Conservation (phyloP, 2,329 filamentous ascomycete species). For the Aspergillus fumigatus region DNA sequence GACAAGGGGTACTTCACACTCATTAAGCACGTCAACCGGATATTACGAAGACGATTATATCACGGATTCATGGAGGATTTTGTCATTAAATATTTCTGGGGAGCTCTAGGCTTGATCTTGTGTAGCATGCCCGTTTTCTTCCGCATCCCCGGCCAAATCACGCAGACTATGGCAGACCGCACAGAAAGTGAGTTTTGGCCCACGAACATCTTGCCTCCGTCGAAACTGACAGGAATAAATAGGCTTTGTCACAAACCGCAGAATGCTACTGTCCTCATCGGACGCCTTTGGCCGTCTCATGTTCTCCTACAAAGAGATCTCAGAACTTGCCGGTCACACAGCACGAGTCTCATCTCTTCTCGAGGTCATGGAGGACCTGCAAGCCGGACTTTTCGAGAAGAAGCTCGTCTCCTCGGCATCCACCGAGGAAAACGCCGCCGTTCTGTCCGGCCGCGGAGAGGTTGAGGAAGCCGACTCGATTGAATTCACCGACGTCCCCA, state of each 20-base stretch:
- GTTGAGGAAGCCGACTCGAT: slow-evolving; percentile 80
- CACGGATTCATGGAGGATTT: slow-evolving; percentile 99
- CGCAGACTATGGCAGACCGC: slow-evolving; percentile 48
- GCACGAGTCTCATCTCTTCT: slow-evolving; percentile 84
- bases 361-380: slow-evolving; percentile 91
- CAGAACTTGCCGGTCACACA: slow-evolving; percentile 92
- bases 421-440: slow-evolving; percentile 73
- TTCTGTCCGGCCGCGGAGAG: slow-evolving; percentile 75
- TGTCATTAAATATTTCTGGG: slow-evolving; percentile 99
- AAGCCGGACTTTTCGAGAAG: slow-evolving; percentile 89
- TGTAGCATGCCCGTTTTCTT: slow-evolving; percentile 97
- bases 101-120: slow-evolving; percentile 80
- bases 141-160: slow-evolving; percentile 70
- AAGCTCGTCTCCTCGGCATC: slow-evolving; percentile 87
- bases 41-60: slow-evolving; percentile 83
- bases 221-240: slow-evolving; percentile 3
- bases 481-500: slow-evolving; percentile 82
- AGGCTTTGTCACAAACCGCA: slow-evolving; percentile 88
- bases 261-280: slow-evolving; percentile 86
- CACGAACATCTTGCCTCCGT: not conserved
- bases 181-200: slow-evolving; percentile 50
- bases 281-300: slow-evolving; percentile 94
- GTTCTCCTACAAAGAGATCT: slow-evolving; percentile 98
- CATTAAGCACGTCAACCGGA: slow-evolving; percentile 98
- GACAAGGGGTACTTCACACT: slow-evolving; percentile 99